Base-by-base conservation (phyloP, 345 rosid species). In the Rhodomyrtus tomentosa region DNA sequence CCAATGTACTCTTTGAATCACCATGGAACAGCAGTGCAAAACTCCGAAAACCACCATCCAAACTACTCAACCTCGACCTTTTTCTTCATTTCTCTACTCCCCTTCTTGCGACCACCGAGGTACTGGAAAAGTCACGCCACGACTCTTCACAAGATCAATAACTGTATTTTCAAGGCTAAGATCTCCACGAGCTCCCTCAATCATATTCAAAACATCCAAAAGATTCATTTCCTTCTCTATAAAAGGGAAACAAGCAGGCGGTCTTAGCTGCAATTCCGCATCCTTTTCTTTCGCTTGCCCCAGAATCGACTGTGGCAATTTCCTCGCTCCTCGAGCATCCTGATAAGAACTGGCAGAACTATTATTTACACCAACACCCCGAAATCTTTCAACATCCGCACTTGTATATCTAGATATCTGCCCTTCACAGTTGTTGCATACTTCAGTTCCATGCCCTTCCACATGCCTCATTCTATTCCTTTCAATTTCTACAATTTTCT, bases 141-240 rank as follows among this genome's bases (percentile, higher is more conserved):
- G 58, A 56, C 68, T 58, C 89, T 86, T 82, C 27, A 81, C 91
- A 81, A 87, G 68, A 62, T 89, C 88, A 59, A 86, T 59, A 59
- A 83, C 84, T 21, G 52, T 56, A 80, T 36, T 52, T 79, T 55
- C 53, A 15, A 89, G 68, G 80, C 38, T 22, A 14, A 29, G 84
- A 72, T 87, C 76, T 68, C 42, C 76, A 32, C 18, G 42, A 68
- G 76, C 88, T 74, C 52, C 38, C 38, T 84, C 53, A 58, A 90
- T 84, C 80, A 81, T 32, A 62, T 55, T 81, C 87, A 91, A 84
- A 73, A 90, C 82, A 72, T 89, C 86, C 50, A 87, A 84, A 50
- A 88, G 72, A 10, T 81, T 48, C 58, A 84, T 6, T 84, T 85
- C 38, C 73, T 82, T 38, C 80, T 72, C 76, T 25, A 32, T 45